Conservation (phyloP, 2,329 filamentous ascomycete species). For the Neurospora sp. region DNA sequence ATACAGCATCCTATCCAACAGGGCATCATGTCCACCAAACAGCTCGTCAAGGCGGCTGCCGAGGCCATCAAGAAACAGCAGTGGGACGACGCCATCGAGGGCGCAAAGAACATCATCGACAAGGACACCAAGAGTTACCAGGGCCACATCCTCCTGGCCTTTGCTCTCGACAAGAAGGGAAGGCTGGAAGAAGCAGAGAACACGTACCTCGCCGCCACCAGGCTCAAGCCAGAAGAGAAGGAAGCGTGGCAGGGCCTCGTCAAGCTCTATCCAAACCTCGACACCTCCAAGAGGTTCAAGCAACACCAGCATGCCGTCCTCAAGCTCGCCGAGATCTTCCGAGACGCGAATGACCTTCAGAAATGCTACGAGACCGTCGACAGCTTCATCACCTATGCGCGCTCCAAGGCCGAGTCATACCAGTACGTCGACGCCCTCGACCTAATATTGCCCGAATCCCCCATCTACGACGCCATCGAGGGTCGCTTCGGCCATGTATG, state of each 20-base stretch:
- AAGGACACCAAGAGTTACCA: conserved; percentile 74
- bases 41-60: conserved; percentile 71
- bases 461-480: conserved; percentile 74
- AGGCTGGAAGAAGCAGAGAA: conserved; percentile 64
- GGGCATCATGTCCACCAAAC: conserved; percentile 50
- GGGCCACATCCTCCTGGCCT: conserved; percentile 79
- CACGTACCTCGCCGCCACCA: conserved; percentile 64
- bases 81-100: conserved; percentile 63
- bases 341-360: conserved; percentile 53
- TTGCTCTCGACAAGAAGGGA: conserved; percentile 70
- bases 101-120: conserved; percentile 59
- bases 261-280: conserved; percentile 67
- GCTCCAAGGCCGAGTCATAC: conserved; percentile 57
- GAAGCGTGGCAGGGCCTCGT: conserved; percentile 87
- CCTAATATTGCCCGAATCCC: conserved; percentile 68
- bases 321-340: conserved; percentile 65
- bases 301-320: conserved; percentile 67
- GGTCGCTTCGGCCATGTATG: conserved; percentile 73
- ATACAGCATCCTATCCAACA: not conserved
- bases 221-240: conserved; percentile 63
- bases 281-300: conserved; percentile 57
- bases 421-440: conserved; percentile 71
- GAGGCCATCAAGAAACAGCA: conserved; percentile 68
- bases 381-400: conserved; percentile 68
- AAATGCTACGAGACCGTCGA: conserved; percentile 62